phyloP scores from a whole-genome alignment of 2,329 filamentous ascomycete species.

The Epichloe aotearoae region DNA sequence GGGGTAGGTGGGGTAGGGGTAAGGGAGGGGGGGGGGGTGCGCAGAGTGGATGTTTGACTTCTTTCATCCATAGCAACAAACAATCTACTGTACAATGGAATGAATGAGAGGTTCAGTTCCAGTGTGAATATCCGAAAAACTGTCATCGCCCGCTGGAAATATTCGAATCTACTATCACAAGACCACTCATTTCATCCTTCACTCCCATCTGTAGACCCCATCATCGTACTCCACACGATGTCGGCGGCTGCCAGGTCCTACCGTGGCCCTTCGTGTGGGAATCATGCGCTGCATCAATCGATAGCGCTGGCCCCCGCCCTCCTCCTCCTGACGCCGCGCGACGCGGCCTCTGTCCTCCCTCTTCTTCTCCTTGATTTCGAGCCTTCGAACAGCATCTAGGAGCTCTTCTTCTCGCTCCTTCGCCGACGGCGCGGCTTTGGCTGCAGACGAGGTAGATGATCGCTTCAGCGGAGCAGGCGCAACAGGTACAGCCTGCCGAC shows the following conservation, averaged over 20 bases:
- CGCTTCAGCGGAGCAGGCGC: constrained; percentile 11
- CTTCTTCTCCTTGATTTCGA: constrained; percentile 20
- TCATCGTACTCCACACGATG: constrained; percentile 25
- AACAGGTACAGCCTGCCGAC: constrained; percentile 20
- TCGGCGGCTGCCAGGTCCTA: constrained; percentile 23
- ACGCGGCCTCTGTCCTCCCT: constrained; percentile 14
- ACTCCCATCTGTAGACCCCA: constrained; percentile 27
- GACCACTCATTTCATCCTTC: constrained; percentile 6
- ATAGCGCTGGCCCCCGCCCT: constrained; percentile 26
- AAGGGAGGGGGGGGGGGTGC: no score
- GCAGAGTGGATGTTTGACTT: no score
- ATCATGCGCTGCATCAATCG: constrained; percentile 28
- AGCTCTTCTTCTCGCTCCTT: constrained; percentile 19
- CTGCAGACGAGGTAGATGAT: constrained; percentile 12
- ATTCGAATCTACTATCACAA: no score
- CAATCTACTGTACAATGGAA: no score
- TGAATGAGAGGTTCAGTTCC: neutral
- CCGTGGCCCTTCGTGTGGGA: constrained; percentile 23
- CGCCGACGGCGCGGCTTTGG: constrained; percentile 10
- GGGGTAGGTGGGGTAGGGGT: no score
- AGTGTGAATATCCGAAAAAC: no score
- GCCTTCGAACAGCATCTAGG: constrained; percentile 17
- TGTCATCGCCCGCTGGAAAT: no score
- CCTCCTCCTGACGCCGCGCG: constrained; percentile 18
- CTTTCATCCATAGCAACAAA: no score